These are phyloP conservation scores for Penicillium expansum DNA, from an alignment of 2,329 filamentous ascomycete genomes.

Conservation along the genomic window DNA sequence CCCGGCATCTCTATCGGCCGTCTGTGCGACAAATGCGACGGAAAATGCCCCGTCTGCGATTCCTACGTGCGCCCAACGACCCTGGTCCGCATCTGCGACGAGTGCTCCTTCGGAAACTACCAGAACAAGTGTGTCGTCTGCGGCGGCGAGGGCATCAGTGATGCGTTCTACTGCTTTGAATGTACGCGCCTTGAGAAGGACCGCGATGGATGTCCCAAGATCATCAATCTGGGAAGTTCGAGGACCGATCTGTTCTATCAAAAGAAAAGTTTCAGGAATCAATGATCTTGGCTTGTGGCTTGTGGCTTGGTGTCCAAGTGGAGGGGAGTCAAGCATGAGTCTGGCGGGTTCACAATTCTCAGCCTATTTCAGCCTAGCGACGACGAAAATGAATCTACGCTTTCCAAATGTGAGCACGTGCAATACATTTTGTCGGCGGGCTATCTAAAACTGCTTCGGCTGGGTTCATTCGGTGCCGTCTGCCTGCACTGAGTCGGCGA, in stretches of 20 bases:
- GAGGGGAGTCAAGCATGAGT: constrained; percentile 9
- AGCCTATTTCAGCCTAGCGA: constrained; percentile 5
- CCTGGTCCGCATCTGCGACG: constrained; percentile 96
- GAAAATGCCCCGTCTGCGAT: constrained; percentile 98
- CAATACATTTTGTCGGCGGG: neutral
- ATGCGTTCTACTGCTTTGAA: constrained; percentile 99
- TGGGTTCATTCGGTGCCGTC: neutral
- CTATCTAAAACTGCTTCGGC: constrained; percentile 1
- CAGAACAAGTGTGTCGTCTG: constrained; percentile 99
- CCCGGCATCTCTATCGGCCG: constrained; percentile 96
- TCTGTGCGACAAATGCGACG: constrained; percentile 99
- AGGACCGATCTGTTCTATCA: constrained; percentile 86
- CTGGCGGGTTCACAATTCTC: constrained; percentile 5
- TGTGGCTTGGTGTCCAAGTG: constrained; percentile 11
- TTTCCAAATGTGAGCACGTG: neutral
- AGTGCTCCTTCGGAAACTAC: constrained; percentile 99
- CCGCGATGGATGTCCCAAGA: constrained; percentile 96
- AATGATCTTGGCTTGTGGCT: constrained; percentile 29
- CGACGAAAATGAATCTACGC: neutral
- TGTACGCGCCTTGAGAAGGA: constrained; percentile 97
- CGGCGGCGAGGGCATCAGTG: constrained; percentile 94
- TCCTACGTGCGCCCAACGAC: constrained; percentile 98
- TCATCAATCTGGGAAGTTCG: constrained; percentile 94
- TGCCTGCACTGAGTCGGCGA: neutral
- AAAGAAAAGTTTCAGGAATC: constrained; percentile 60